phyloP scores from a whole-genome alignment of 2,329 filamentous ascomycete genomes.

The Fusarium algeriense region DNA sequence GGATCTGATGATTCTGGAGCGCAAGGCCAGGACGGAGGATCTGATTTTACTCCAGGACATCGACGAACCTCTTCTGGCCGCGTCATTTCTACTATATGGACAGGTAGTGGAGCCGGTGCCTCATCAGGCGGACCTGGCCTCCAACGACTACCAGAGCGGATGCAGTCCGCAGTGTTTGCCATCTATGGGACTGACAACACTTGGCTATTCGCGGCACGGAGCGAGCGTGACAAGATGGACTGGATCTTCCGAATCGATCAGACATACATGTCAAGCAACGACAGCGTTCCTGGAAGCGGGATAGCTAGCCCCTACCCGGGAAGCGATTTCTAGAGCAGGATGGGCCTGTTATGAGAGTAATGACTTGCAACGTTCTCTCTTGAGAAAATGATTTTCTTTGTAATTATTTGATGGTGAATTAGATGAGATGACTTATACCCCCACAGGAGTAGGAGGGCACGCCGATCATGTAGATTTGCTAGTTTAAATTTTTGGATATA shows the following conservation, averaged over 20 bases:
- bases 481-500: conserved; percentile 41
- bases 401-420: conserved; percentile 47
- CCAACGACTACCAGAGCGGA: conserved; percentile 67
- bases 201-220: conserved; percentile 91
- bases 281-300: conserved; percentile 56
- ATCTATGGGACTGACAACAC: conserved; percentile 95
- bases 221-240: conserved; percentile 92
- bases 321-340: conserved; percentile 48
- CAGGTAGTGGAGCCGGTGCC: conserved; percentile 56
- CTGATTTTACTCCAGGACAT: conserved; percentile 60
- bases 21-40: conserved; percentile 49
- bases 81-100: conserved; percentile 68
- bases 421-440: conserved; percentile 50
- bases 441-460: conserved; percentile 45
- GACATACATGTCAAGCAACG: conserved; percentile 68
- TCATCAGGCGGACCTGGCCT: conserved; percentile 55
- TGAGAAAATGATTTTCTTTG: conserved; percentile 47
- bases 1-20: conserved; percentile 56
- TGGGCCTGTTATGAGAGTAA: conserved; percentile 38
- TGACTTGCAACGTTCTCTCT: conserved; percentile 48
- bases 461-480: conserved; percentile 39
- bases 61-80: conserved; percentile 64
- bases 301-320: conserved; percentile 52
- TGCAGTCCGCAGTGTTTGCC: conserved; percentile 85
- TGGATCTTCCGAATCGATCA: conserved; percentile 98